Conservation (phyloP, 192 early-diverging fungal species). For the Entrophospora sp. region DNA sequence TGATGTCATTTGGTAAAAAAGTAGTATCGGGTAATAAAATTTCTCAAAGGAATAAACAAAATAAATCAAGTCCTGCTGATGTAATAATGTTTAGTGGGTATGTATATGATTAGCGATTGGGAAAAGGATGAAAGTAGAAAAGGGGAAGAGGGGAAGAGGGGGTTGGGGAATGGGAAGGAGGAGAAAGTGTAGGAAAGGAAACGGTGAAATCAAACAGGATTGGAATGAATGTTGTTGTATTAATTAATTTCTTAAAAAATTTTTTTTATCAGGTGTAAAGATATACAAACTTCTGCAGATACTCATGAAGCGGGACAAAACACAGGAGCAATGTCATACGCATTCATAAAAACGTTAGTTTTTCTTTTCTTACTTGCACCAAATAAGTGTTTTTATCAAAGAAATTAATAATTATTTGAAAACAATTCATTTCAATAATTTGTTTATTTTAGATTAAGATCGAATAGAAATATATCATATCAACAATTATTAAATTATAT, state of each 20-base stretch:
- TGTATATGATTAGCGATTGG: constrained; percentile 12
- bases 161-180: no score
- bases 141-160: no score
- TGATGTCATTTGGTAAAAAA: constrained; percentile 40
- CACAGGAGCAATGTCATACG: constrained; percentile 71
- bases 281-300: constrained; percentile 78
- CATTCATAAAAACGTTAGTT: constrained; percentile 48
- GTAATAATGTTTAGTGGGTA: constrained; percentile 76
- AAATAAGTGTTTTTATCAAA: neutral
- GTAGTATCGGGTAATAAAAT: constrained; percentile 27
- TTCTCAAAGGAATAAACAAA: constrained; percentile 14
- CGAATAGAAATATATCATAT: constrained; percentile 55
- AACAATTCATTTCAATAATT: constrained; percentile 22
- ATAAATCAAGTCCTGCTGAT: constrained; percentile 52
- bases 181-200: no score
- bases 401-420: neutral
- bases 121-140: no score
- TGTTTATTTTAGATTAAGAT: constrained; percentile 30
- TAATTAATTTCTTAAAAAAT: neutral
- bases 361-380: neutral
- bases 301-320: constrained; percentile 47
- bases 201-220: no score
- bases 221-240: neutral
- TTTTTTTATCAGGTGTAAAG: constrained; percentile 50
- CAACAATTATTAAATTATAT: constrained; percentile 60